Conservation (phyloP, 2,329 filamentous ascomycete genomes). For the Coniochaeta ligniaria region DNA sequence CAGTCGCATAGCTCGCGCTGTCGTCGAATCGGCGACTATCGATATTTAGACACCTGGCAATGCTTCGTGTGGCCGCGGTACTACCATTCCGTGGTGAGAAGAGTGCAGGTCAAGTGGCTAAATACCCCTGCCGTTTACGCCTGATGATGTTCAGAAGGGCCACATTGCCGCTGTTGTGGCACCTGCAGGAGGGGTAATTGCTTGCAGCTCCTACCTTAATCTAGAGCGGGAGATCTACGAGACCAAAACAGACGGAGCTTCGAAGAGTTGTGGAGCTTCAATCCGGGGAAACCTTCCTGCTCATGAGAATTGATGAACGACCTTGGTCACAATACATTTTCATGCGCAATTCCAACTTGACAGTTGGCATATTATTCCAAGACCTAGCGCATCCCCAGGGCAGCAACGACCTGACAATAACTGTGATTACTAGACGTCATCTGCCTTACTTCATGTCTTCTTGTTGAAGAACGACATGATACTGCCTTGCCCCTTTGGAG, state of each 20-base stretch:
- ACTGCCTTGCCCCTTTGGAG: slow-evolving; percentile 62
- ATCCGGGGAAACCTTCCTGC: no score
- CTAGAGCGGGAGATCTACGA: background rate
- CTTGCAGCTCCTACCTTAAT: background rate
- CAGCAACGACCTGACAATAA: background rate
- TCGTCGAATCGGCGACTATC: background rate
- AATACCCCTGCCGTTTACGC: background rate
- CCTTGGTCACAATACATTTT: no score
- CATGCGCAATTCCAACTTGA: no score
- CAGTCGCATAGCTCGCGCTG: background rate
- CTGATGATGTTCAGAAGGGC: background rate
- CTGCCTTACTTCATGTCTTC: slow-evolving; percentile 35
- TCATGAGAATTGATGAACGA: no score
- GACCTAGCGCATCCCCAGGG: no score
- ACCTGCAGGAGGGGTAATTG: background rate
- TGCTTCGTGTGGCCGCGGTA: background rate
- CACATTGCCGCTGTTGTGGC: background rate
- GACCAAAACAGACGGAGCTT: background rate
- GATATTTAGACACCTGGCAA: background rate
- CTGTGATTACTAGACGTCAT: background rate
- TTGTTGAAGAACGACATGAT: slow-evolving; percentile 93
- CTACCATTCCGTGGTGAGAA: background rate
- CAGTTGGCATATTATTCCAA: no score
- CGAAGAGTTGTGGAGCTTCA: background rate
- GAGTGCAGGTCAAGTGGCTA: background rate